A percentile compares a stretch with the other conserved stretches of the same genome.
Evolutionary conservation across 495 filamentous ascomycete genomes (phyloP).

Genomic region (Glonium stellatum): DNA sequence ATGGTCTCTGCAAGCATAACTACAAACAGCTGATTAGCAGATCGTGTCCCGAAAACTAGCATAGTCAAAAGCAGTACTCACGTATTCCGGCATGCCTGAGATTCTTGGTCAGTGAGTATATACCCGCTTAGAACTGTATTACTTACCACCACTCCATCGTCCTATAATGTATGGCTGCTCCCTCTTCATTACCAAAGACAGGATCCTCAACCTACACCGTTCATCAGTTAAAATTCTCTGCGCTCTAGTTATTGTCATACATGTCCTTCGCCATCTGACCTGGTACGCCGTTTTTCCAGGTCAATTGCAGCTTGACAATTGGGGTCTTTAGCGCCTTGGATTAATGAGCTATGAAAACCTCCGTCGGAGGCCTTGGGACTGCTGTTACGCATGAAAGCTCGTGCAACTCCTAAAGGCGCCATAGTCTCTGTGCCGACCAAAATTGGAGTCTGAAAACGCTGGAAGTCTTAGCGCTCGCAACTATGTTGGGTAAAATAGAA

Average conservation of each 20-base stretch:
- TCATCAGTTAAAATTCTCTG: not conserved
- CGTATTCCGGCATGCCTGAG: constrained; percentile 13
- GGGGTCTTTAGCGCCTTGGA: no score
- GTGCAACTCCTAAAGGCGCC: no score
- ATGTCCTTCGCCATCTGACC: not conserved
- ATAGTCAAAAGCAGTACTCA: not conserved
- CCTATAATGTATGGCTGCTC: constrained; percentile 22
- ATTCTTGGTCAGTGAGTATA: not conserved
- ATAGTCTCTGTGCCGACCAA: no score
- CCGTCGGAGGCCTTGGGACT: no score
- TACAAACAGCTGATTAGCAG: not conserved
- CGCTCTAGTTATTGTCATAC: not conserved
- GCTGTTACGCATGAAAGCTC: no score
- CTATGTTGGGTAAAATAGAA: no score
- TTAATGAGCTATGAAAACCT: no score
- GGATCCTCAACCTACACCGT: constrained; percentile 8
- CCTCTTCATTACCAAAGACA: constrained; percentile 21
- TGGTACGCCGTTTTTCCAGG: not conserved
- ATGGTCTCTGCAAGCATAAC: constrained; percentile 39
- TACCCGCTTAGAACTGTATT: not conserved
- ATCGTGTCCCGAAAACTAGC: not conserved
- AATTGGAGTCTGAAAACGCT: no score
- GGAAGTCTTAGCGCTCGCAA: no score
- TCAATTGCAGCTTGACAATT: not conserved
- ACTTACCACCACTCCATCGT: constrained; percentile 24